Base-by-base conservation (phyloP, 2,329 filamentous ascomycete species). In the Blastomyces percursus region DNA sequence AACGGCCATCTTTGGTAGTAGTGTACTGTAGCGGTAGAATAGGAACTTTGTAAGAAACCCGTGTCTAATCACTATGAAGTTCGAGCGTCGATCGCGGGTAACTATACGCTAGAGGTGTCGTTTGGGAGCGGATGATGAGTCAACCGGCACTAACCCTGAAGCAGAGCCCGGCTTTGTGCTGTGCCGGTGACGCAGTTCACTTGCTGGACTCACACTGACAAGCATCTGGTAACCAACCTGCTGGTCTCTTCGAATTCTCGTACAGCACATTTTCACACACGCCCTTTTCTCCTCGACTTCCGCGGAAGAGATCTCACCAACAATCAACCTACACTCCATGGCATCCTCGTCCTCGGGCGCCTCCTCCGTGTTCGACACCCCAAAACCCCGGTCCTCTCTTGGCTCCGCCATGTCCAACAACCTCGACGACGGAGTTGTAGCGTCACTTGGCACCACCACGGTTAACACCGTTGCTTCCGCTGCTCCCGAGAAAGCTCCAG, bases 401-500 rank as follows among this genome's bases (percentile, higher is more conserved):
- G n/a, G 50, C 35, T 51, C 59, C 61, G 54, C 32, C 59, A 65
- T 65, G 64, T 51, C 62, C 35, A 56, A 60, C 60, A 61, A 65
- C 42, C 32, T 11, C 9, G 35, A 48, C 48, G 38, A 24, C 35
- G n/a, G 52, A 55, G 4, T 12, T n/a, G 58, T 32, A 50, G 12
- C 59, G 24, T 50, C 52, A 21, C 19, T 44, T 44, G 30, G 57
- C 63, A 27, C 56, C 57, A 38, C 35, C 35, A 38, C 44, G n/a
- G 44, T n/a, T 24, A 21, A n/a, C 21, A 48, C 44, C 21, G 1
- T 48, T 48, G 8, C 46, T 24, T 46, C 64, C n/a, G 51, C 61
- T 27, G 65, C 72, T 48, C 70, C 74, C 40, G 84, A 86, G 71
- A 85, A 86, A 75, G 75, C 79, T 19, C 81, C 82, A 67, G 91